A percentile compares a stretch with the other conserved stretches of the same genome.
Conservation (phyloP, 768 basidiomycete genomes). For the Suillus americanus region DNA sequence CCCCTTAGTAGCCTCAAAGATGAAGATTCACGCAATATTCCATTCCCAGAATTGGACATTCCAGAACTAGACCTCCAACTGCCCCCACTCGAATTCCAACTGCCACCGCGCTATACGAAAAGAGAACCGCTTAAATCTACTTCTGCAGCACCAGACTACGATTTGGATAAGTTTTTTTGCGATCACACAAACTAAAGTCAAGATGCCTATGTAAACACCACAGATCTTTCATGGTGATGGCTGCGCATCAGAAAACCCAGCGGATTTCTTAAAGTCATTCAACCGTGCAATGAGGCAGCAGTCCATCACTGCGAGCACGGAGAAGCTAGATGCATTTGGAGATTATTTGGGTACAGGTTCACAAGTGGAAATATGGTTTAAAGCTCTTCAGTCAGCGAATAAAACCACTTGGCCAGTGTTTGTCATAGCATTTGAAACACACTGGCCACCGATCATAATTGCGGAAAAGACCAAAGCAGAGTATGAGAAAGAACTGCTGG, state of each 20-base stretch:
- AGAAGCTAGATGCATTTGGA: too few relatives aligned
- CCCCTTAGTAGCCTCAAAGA: not conserved
- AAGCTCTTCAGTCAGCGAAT: too few relatives aligned
- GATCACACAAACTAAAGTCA: rapidly evolving
- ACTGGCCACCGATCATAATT: not conserved
- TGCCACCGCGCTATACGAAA: rapidly evolving
- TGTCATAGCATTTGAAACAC: rapidly evolving
- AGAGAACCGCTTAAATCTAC: too few relatives aligned
- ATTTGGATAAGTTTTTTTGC: too few relatives aligned
- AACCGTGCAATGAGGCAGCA: not conserved
- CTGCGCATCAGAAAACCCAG: not conserved
- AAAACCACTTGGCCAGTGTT: not conserved
- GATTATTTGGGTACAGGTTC: too few relatives aligned
- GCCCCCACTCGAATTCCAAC: not conserved
- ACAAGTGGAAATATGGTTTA: too few relatives aligned
- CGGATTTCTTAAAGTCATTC: not conserved
- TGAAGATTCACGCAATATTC: not conserved
- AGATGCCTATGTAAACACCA: not conserved
- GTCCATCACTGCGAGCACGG: too few relatives aligned
- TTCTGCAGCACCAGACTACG: too few relatives aligned
- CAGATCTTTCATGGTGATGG: not conserved
- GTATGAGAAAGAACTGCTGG: not conserved
- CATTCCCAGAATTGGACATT: not conserved
- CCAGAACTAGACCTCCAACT: not conserved
- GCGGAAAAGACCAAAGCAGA: not conserved